A percentile compares a stretch with the other conserved stretches of the same genome.
Conservation (phyloP, 2,329 filamentous ascomycete genomes). For the Beauveria brongniartii region DNA sequence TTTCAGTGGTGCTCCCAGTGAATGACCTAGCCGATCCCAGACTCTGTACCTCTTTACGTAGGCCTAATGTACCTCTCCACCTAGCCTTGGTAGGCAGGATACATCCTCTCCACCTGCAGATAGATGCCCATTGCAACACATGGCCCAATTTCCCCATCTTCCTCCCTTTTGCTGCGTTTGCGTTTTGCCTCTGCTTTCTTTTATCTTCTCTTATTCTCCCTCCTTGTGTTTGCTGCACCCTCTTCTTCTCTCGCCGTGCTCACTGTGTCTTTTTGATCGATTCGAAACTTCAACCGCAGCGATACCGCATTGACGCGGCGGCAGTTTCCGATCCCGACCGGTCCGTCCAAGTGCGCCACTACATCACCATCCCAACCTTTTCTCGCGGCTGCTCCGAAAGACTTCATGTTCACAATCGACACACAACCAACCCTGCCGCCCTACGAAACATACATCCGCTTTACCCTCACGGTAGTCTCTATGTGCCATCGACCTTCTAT, state of each 20-base stretch:
- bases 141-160: background rate
- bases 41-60: no score
- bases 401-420: slow-evolving; percentile 2
- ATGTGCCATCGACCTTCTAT: background rate
- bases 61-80: no score
- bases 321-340: no score
- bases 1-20: no score
- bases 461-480: background rate
- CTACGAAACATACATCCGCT: background rate
- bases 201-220: background rate
- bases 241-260: background rate
- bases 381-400: background rate
- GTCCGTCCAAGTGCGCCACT: no score
- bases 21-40: no score
- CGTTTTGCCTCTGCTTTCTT: background rate
- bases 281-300: background rate
- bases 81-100: no score
- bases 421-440: background rate
- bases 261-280: background rate
- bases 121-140: background rate
- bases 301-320: background rate
- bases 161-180: background rate
- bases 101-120: background rate
- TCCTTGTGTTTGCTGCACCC: background rate
- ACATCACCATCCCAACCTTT: background rate